Base-by-base conservation (phyloP, 345 rosid genomes). In the Pistacia atlantica region DNA sequence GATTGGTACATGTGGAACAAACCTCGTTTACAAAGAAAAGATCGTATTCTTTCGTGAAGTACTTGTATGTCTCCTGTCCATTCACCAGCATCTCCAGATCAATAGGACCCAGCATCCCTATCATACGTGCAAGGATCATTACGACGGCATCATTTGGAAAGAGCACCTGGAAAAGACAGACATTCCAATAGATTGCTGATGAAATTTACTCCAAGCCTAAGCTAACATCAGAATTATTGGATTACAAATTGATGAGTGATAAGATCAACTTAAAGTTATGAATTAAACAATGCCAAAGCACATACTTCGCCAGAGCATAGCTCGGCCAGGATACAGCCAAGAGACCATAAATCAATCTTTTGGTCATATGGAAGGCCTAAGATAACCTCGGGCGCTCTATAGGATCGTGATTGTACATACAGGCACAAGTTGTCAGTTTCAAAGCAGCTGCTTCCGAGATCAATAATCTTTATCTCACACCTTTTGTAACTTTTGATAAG, bases 381-480 rank as follows among this genome's bases (percentile, higher is more conserved):
- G 72, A 93, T 96, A 77, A 96, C 99, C 87, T 96, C 98, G 0
- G 99, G 99, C 60, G 99, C 97, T 87, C 98, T 85, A 66, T 96
- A 96, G 65, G 99, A 96, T 63, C 97, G 97, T 4, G 99, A 92
- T 75, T 93, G 99, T 45, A 93, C 97, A 38, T 96, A 96, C 46
- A 90, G 81, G 71, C 97, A 90, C 74, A 96, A 78, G 83, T 85
- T 89, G 85, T 96, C 98, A 0, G 93, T 84, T 62, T 75, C 87
- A 80, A 96, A 96, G 85, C 99, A 93, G 76, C 99, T 96, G 85
- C 98, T 93, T 77, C 99, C 99, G 17, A 96, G 98, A 84, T 96
- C 99, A n/a, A 96, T 96, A 72, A 93, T 85, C 78, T 96, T 96
- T 63, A 93, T 79, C 81, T 89, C 90, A 16, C 94, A 89, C 83